Base-by-base conservation (phyloP, 2,329 filamentous ascomycete species). In the Penicillium decumbens region DNA sequence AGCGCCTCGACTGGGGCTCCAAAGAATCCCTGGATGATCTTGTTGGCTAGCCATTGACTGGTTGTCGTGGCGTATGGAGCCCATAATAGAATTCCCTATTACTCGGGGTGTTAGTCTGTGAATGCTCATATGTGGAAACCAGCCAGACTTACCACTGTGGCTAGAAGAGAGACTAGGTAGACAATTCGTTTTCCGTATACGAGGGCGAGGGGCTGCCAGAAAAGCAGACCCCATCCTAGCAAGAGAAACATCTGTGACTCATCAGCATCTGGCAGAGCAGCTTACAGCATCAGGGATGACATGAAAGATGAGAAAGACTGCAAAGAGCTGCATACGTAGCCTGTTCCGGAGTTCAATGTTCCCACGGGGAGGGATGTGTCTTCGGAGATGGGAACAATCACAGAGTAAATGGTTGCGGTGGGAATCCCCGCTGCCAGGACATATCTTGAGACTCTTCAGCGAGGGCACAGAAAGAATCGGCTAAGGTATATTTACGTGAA, bases 1-100 rank as follows among this genome's bases (percentile, higher is more conserved):
- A 79, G 58, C n/a, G 72, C 73, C 55, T 79, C 77, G 23, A 77
- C 72, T 0, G 77, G 75, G 2, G 76, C 72, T 9, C 67, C 70
- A 28, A 75, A 41, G 9, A 30, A 30, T 30, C 28, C 28, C 10
- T 30, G 28, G 28, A 30, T 30, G 10, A 30, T 30, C 10, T 30
- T 30, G 28, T 30, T 30, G 28, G 28, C 28, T 1, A 30, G 28
- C 28, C 28, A 30, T 30, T 30, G 28, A 13, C 28, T 30, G 28
- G 8, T 30, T 10, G 28, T 30, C 8, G 28, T 30, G 28, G 28
- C 9, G 28, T 30, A 30, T 10, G 28, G 28, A 30, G 28, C 28
- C 28, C 28, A 30, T 30, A 30, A 30, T 30, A 30, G 28, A 13
- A 30, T 30, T 30, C 28, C 28, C 28, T 30, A 30, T 30, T 30